Conservation (phyloP, 257 asterid genomes). For the Ehretia macrophylla region DNA sequence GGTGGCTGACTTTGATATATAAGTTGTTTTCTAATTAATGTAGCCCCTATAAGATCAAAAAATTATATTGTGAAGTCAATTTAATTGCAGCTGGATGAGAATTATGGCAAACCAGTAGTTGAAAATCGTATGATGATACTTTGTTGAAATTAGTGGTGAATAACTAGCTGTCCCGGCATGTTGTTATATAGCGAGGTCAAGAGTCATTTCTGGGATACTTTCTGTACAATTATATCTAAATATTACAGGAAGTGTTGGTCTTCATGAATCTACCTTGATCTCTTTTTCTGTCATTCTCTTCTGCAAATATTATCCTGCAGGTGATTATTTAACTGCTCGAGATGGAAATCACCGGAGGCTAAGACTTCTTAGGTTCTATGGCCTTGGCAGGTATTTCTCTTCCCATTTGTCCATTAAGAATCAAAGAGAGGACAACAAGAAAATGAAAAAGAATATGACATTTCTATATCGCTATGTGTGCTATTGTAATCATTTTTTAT, state of each 20-base stretch:
- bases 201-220: neutral
- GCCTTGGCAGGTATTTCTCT: slow-evolving; percentile 49
- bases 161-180: neutral
- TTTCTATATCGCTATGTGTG: neutral
- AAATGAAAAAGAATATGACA: neutral
- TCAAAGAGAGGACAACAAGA: neutral
- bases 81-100: neutral
- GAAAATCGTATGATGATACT: neutral
- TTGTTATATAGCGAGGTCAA: neutral
- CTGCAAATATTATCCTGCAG: neutral
- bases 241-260: neutral
- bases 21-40: neutral
- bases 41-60: neutral
- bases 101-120: neutral
- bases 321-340: slow-evolving; percentile 5
- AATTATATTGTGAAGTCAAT: neutral
- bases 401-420: neutral
- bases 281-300: slow-evolving; percentile 3
- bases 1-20: neutral
- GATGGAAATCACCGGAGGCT: slow-evolving; percentile 76
- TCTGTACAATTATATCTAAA: neutral
- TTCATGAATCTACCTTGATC: neutral
- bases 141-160: too few species aligned
- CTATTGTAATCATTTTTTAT: neutral
- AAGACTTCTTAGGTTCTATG: slow-evolving; percentile 44